Evolutionary conservation across 2,329 filamentous ascomycete genomes (phyloP).

Genomic region (Penicillium sp.): DNA sequence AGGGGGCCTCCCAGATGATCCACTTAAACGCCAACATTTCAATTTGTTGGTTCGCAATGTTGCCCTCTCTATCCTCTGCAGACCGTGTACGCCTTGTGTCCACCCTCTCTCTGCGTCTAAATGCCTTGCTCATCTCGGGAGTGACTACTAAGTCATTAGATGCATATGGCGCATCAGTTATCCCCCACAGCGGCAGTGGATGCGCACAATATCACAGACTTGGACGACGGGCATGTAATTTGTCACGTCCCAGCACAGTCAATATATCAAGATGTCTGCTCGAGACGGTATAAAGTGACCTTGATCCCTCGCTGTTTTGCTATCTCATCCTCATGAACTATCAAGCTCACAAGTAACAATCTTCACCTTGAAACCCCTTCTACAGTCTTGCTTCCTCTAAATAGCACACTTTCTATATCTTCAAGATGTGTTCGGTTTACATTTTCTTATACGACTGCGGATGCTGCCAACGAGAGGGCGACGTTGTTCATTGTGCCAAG

Average conservation of each 20-base stretch:
- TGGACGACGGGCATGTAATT: constrained; percentile 11
- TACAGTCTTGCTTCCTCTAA: neutral
- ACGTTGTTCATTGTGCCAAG: constrained; percentile 38
- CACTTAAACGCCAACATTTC: constrained; percentile 31
- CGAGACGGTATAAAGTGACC: constrained; percentile 22
- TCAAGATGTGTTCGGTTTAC: constrained; percentile 41
- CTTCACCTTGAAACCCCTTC: constrained; percentile 1
- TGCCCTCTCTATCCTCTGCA: constrained; percentile 21
- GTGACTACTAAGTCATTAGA: constrained; percentile 20
- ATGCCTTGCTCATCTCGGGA: constrained; percentile 22
- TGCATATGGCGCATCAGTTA: constrained; percentile 5
- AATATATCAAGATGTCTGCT: constrained; percentile 21
- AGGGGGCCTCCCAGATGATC: constrained; percentile 24
- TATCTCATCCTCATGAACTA: constrained; percentile 5
- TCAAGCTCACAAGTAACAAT: constrained; percentile 4
- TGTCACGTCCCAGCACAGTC: constrained; percentile 19
- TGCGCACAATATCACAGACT: constrained; percentile 1
- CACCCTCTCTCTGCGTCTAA: constrained; percentile 11
- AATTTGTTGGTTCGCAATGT: constrained; percentile 24
- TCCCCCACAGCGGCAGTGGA: constrained; percentile 7
- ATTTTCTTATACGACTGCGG: constrained; percentile 41
- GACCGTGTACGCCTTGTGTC: constrained; percentile 12
- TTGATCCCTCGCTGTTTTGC: constrained; percentile 6
- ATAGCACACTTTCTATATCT: neutral
- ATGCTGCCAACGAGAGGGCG: constrained; percentile 35